Conservation (phyloP, 345 rosid species). For the Syzygium grande region DNA sequence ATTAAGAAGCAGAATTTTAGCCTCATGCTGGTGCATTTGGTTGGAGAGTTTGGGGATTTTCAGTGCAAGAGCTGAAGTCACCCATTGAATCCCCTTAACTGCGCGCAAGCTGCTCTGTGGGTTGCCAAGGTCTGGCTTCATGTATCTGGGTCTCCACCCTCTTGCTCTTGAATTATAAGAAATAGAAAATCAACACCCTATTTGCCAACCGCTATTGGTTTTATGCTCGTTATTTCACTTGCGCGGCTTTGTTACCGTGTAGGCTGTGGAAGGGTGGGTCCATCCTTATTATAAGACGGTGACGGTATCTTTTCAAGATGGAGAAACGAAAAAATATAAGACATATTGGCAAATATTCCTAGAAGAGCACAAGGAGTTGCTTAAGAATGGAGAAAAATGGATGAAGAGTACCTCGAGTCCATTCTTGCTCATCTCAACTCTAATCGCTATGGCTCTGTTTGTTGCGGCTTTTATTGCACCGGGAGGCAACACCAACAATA, state of each 20-base stretch:
- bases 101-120: not conserved
- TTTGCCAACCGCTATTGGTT: not conserved
- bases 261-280: not conserved
- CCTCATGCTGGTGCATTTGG: too few relatives aligned
- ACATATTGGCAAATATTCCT: not conserved
- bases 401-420: slow-evolving; percentile 19
- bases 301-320: not conserved
- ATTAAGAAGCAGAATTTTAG: too few relatives aligned
- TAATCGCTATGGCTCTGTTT: slow-evolving; percentile 20
- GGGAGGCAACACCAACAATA: slow-evolving; percentile 8
- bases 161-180: not conserved
- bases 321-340: not conserved
- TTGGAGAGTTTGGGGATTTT: not conserved
- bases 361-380: not conserved
- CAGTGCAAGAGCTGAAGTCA: not conserved
- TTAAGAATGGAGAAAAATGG: not conserved
- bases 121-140: not conserved
- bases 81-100: not conserved
- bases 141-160: not conserved
- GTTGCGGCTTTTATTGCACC: slow-evolving; percentile 27
- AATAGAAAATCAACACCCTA: too few relatives aligned
- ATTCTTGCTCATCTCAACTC: slow-evolving; percentile 20
- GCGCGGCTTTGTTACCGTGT: too few relatives aligned
- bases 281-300: not conserved
- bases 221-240: not conserved